Percentiles rank a stretch among this genome's conserved stretches.
phyloP scores from a whole-genome alignment of 768 basidiomycete species.

The Collybia sordida region DNA sequence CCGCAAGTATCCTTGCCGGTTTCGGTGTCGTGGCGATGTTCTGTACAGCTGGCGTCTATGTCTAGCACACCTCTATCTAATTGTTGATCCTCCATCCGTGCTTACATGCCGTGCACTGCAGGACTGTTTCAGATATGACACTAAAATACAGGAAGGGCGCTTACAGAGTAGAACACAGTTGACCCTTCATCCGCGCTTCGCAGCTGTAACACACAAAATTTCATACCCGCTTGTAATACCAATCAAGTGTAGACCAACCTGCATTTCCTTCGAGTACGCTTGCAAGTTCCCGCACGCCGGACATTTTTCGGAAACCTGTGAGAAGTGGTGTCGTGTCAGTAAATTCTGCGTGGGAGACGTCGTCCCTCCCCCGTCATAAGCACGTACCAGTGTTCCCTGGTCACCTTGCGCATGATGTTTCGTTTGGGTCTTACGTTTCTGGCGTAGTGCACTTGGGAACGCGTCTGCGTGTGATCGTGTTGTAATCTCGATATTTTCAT shows the following conservation, averaged over 20 bases:
- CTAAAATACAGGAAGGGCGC: conserved; percentile 24
- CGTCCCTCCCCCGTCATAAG: not conserved
- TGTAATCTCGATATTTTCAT: conserved; percentile 86
- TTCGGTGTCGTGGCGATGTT: conserved; percentile 91
- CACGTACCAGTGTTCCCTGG: conserved; percentile 51
- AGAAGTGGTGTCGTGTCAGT: not conserved
- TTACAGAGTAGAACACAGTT: conserved; percentile 90
- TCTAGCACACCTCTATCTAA: conserved; percentile 47
- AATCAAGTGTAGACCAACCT: conserved; percentile 45
- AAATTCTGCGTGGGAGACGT: conserved; percentile 1
- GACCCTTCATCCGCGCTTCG: conserved; percentile 94
- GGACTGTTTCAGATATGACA: conserved; percentile 10
- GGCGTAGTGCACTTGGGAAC: conserved; percentile 85
- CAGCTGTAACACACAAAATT: conserved; percentile 41
- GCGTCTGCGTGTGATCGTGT: conserved; percentile 93
- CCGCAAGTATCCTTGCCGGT: conserved; percentile 80
- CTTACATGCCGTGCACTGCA: conserved; percentile 72
- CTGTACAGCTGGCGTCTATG: conserved; percentile 81
- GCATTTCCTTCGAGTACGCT: conserved; percentile 87
- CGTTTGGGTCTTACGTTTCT: conserved; percentile 88
- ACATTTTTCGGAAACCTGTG: conserved; percentile 86
- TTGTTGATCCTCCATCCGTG: conserved; percentile 86
- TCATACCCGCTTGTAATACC: not conserved
- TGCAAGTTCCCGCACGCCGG: conserved; percentile 83
- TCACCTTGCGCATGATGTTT: conserved; percentile 73